Evolutionary conservation across 345 rosid species (phyloP).

Genomic region (Lepidium africanum): DNA sequence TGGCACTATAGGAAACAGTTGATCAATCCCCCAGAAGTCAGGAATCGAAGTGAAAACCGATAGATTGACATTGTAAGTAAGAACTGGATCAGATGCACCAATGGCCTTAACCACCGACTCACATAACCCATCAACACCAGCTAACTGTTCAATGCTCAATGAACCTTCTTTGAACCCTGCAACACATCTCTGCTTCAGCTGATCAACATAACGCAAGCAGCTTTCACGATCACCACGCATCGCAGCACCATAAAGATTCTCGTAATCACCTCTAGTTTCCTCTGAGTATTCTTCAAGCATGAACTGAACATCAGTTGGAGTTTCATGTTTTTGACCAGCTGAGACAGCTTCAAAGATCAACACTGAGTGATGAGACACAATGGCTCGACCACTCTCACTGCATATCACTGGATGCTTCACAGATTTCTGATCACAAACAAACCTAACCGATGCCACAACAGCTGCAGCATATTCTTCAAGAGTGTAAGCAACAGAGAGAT

Average conservation of each 20-base stretch:
- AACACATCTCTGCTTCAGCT: slow-evolving; percentile 68
- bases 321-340: slow-evolving; percentile 31
- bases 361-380: slow-evolving; percentile 86
- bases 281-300: slow-evolving; percentile 45
- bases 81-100: slow-evolving; percentile 48
- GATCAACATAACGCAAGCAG: slow-evolving; percentile 59
- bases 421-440: slow-evolving; percentile 61
- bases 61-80: slow-evolving; percentile 68
- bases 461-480: slow-evolving; percentile 80
- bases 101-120: slow-evolving; percentile 50
- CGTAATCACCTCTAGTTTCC: slow-evolving; percentile 54
- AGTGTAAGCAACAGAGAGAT: slow-evolving; percentile 76
- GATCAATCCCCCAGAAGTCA: slow-evolving; percentile 92
- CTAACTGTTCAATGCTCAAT: slow-evolving; percentile 66
- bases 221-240: slow-evolving; percentile 53
- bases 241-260: slow-evolving; percentile 42
- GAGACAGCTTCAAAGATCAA: slow-evolving; percentile 79
- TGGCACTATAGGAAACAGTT: slow-evolving; percentile 80
- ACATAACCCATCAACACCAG: slow-evolving; percentile 75
- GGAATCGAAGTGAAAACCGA: slow-evolving; percentile 90
- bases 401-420: slow-evolving; percentile 75
- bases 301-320: slow-evolving; percentile 37
- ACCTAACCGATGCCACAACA: slow-evolving; percentile 58
- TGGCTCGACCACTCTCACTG: slow-evolving; percentile 90
- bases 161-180: slow-evolving; percentile 77